A percentile compares a stretch with the other conserved stretches of the same genome.
phyloP scores from a whole-genome alignment of 2,329 filamentous ascomycete genomes.

The Onygena corvina region DNA sequence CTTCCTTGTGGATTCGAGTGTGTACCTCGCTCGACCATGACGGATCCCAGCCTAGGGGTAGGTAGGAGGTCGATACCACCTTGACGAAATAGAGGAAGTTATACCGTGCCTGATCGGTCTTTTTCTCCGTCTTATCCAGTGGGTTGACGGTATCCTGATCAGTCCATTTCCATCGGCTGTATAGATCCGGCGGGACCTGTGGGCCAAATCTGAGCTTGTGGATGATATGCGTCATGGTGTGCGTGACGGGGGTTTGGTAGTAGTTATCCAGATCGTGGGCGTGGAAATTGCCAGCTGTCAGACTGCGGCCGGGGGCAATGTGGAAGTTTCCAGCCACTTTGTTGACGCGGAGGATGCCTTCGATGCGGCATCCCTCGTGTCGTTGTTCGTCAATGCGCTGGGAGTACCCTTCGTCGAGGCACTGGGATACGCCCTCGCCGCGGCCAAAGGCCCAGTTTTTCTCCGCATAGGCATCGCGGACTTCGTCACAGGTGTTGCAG shows the following conservation, averaged over 20 bases:
- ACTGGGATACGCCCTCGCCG: constrained; percentile 89
- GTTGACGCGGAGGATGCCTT: constrained; percentile 86
- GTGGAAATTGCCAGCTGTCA: constrained; percentile 94
- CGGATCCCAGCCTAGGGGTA: constrained; percentile 79
- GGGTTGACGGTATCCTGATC: constrained; percentile 81
- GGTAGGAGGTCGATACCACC: constrained; percentile 89
- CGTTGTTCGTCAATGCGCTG: constrained; percentile 80
- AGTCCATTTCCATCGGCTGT: constrained; percentile 57
- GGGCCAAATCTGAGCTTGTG: constrained; percentile 89
- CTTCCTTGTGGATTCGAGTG: constrained; percentile 38
- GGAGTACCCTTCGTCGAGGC: constrained; percentile 83
- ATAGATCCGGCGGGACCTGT: constrained; percentile 63
- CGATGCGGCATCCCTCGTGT: constrained; percentile 84
- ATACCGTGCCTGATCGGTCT: constrained; percentile 67
- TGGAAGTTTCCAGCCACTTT: constrained; percentile 99
- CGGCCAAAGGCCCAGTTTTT: constrained; percentile 88
- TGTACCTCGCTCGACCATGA: constrained; percentile 33
- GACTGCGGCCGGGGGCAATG: constrained; percentile 87
- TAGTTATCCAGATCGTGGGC: constrained; percentile 97
- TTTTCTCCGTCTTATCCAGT: constrained; percentile 66
- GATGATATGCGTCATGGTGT: constrained; percentile 81
- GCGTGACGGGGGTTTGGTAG: constrained; percentile 59
- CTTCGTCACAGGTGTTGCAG: constrained; percentile 95
- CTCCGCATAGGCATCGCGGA: constrained; percentile 82
- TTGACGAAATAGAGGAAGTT: constrained; percentile 99